These are phyloP conservation scores for Nicotiana attenuata DNA, from an alignment of 257 asterid species.

Conservation along the genomic window DNA sequence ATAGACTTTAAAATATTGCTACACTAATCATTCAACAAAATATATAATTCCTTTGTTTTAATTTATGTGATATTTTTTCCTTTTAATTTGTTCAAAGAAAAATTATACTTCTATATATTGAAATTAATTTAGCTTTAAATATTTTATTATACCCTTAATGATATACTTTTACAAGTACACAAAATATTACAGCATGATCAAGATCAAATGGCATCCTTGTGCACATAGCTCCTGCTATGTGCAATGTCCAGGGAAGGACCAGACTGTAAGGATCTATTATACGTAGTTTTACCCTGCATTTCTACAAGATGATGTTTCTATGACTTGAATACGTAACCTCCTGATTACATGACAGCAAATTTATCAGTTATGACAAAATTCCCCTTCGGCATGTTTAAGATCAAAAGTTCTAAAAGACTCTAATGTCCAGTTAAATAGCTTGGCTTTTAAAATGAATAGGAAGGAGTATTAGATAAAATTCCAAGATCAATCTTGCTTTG, in stretches of 20 bases:
- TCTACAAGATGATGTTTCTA: too few relatives aligned
- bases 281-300: too few relatives aligned
- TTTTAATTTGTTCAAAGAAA: not conserved
- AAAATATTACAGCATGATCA: not conserved
- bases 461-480: not conserved
- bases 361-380: too few relatives aligned
- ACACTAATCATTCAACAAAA: too few relatives aligned
- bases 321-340: rapidly evolving
- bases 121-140: not conserved
- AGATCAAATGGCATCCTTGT: too few relatives aligned
- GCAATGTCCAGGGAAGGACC: too few relatives aligned
- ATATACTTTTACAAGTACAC: too few relatives aligned
- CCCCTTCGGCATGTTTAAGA: not conserved
- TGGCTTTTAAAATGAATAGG: not conserved
- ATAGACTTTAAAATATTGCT: too few relatives aligned
- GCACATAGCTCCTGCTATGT: too few relatives aligned
- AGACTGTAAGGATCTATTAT: too few relatives aligned
- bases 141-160: not conserved
- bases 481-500: not conserved
- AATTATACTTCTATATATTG: not conserved
- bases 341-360: too few relatives aligned
- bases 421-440: not conserved
- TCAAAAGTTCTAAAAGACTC: not conserved
- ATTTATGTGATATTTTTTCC: not conserved
- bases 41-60: too few relatives aligned